Evolutionary conservation across 1,284 basidiomycete species (phyloP), one percentile per base, ranked within the genome.

Genomic region (Phylloporus gajari): DNA sequence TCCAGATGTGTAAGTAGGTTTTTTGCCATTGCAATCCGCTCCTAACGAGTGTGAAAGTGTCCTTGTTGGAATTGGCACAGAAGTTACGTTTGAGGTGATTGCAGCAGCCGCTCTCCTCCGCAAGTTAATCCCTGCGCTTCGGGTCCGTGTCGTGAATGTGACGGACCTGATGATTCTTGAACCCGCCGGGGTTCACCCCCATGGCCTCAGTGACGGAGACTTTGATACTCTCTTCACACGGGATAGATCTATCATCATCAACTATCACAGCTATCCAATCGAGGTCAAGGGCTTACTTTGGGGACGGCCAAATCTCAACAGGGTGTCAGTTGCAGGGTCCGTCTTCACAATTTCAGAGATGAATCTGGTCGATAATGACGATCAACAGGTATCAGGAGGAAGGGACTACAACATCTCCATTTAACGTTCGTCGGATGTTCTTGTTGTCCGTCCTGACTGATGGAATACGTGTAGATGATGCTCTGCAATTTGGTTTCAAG

Each of bases 221-320:
- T 96, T 94, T 79, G 84, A 89, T 48, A 85, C 87, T 32, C 86
- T 96, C 38, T 95, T 96, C 84, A 95, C 94, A 8, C 77, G 81
- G 25, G 90, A 95, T 79, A 89, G 86, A 76, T 89, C 90, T 0
- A 84, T 96, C 61, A 88, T 94, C 78, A 88, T 96, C 85, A 95
- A 95, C 84, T 96, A 94, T 85, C 96, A 97, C 81, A 93, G 95
- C 3, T 96, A 94, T 79, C 90, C 91, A 0, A 87, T 89, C 60
- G 92, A 94, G 79, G 80, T 94, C 65, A 86, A 88, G 77, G 90
- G 91, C 9, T 75, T 94, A 74, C 79, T 94, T 68, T 91, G 89
- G 67, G 91, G 90, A 3, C 84, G 91, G 11, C 85, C 85, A 30
- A 82, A 83, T 42, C 73, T 88, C 58, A 85, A 87, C 3, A 83